A percentile compares a stretch with the other conserved stretches of the same genome.
phyloP scores from a whole-genome alignment of 1,284 basidiomycete species.

The Austropuccinia psidii region DNA sequence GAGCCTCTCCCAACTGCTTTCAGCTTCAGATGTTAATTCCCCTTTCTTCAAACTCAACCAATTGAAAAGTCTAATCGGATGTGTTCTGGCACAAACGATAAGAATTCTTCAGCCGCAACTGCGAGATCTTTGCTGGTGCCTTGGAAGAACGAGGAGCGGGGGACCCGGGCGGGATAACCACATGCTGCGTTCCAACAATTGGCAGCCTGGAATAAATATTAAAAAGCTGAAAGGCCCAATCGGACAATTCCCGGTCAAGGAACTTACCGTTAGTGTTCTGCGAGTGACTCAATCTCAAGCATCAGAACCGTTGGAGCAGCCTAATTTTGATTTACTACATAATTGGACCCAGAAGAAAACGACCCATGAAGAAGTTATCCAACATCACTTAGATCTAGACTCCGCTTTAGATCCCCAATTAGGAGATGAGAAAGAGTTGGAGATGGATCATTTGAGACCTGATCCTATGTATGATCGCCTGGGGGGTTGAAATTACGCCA shows the following conservation, averaged over 20 bases:
- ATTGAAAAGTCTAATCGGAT: constrained; percentile 1
- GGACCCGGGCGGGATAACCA: background rate
- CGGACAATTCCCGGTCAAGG: constrained; percentile 7
- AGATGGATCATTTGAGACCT: constrained; percentile 4
- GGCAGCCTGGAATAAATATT: background rate
- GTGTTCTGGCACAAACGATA: constrained; percentile 27
- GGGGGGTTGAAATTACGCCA: constrained; percentile 7
- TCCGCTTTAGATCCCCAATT: constrained; percentile 18
- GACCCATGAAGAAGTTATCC: constrained; percentile 3
- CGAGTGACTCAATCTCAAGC: constrained; percentile 32
- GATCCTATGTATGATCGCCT: constrained; percentile 8
- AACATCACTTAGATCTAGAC: constrained; percentile 23
- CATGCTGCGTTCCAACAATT: background rate
- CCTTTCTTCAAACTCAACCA: background rate
- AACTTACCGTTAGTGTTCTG: constrained; percentile 25
- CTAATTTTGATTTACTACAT: constrained; percentile 26
- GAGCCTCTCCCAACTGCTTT: background rate
- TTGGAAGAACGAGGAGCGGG: background rate
- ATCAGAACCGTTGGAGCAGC: constrained; percentile 26
- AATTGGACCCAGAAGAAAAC: constrained; percentile 28
- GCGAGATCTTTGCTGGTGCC: constrained; percentile 1
- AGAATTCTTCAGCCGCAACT: constrained; percentile 22
- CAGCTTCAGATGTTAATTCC: background rate
- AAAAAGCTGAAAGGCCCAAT: background rate
- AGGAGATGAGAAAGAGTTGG: constrained; percentile 1